phyloP scores from a whole-genome alignment of 768 basidiomycete species.

The Boletus subcaerulescens region DNA sequence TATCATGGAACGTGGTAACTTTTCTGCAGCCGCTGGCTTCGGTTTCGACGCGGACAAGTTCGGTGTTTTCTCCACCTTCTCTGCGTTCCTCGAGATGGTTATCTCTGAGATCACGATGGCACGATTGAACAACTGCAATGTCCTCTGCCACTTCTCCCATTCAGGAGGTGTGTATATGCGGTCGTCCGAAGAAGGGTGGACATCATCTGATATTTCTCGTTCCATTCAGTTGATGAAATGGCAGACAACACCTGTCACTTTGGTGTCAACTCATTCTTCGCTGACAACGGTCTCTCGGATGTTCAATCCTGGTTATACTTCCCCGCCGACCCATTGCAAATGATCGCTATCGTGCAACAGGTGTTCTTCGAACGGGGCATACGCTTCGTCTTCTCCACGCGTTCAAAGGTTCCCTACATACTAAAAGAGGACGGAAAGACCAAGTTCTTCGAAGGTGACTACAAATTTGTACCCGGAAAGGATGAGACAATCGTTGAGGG shows the following conservation, averaged over 20 bases:
- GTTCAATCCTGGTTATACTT: slow-evolving; percentile 80
- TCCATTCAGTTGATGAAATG: slow-evolving; percentile 61
- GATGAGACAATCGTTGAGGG: slow-evolving; percentile 81
- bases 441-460: slow-evolving; percentile 63
- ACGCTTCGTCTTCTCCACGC: slow-evolving; percentile 86
- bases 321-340: slow-evolving; percentile 81
- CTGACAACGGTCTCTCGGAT: slow-evolving; percentile 84
- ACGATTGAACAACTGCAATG: slow-evolving; percentile 85
- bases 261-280: slow-evolving; percentile 83
- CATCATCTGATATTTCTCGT: neutral
- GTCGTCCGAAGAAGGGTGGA: neutral
- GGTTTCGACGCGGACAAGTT: slow-evolving; percentile 80
- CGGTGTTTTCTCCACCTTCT: slow-evolving; percentile 89
- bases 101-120: slow-evolving; percentile 91
- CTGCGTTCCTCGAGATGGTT: slow-evolving; percentile 90
- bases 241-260: slow-evolving; percentile 62
- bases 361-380: slow-evolving; percentile 84
- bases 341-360: slow-evolving; percentile 69
- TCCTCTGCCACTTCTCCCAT: slow-evolving; percentile 87
- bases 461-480: slow-evolving; percentile 80
- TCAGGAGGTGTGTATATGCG: slow-evolving; percentile 58
- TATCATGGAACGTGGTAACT: slow-evolving; percentile 84
- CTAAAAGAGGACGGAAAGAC: slow-evolving; percentile 70
- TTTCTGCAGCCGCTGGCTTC: slow-evolving; percentile 82
- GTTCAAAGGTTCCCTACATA: slow-evolving; percentile 86